These are phyloP conservation scores for Periconia sp. DNA, from an alignment of 2,329 filamentous ascomycete species.

Conservation along the genomic window DNA sequence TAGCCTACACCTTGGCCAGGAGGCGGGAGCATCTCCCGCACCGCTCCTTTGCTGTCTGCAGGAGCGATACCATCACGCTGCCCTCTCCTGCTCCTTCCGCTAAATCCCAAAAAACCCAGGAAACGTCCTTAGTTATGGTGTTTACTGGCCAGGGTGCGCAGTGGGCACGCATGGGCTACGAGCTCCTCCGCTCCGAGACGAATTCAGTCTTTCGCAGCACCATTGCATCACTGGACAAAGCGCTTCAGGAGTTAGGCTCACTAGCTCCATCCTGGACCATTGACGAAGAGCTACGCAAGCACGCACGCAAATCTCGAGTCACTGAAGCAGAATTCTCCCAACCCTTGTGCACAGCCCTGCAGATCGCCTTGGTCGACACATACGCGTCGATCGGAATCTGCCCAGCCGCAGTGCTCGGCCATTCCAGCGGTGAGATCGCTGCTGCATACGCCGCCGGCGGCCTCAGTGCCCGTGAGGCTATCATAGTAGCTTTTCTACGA, in stretches of 20 bases:
- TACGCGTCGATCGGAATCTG: constrained; percentile 8
- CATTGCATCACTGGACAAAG: constrained; percentile 7
- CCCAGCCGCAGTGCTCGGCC: constrained; percentile 32
- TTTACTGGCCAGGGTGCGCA: constrained; percentile 31
- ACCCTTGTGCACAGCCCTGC: constrained; percentile 25
- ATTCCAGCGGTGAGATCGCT: constrained; percentile 47
- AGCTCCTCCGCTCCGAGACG: constrained; percentile 5
- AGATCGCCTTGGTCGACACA: constrained; percentile 20
- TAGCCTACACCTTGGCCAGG: constrained; percentile 19
- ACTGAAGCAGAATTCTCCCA: constrained; percentile 4
- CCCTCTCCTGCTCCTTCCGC: background rate
- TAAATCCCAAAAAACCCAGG: background rate
- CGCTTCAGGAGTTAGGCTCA: background rate
- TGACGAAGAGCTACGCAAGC: constrained; percentile 12
- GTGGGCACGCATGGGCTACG: constrained; percentile 20
- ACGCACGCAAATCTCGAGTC: constrained; percentile 8
- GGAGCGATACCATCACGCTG: background rate
- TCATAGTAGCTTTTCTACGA: constrained; percentile 16
- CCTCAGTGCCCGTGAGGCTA: constrained; percentile 19
- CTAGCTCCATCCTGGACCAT: constrained; percentile 9
- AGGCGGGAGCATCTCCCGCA: constrained; percentile 11
- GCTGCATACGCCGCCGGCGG: constrained; percentile 41
- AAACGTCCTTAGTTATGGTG: constrained; percentile 10
- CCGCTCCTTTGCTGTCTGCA: constrained; percentile 14
- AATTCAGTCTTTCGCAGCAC: constrained; percentile 1